phyloP scores from a whole-genome alignment of 192 early-diverging fungal genomes.

The Backusella luteola region DNA sequence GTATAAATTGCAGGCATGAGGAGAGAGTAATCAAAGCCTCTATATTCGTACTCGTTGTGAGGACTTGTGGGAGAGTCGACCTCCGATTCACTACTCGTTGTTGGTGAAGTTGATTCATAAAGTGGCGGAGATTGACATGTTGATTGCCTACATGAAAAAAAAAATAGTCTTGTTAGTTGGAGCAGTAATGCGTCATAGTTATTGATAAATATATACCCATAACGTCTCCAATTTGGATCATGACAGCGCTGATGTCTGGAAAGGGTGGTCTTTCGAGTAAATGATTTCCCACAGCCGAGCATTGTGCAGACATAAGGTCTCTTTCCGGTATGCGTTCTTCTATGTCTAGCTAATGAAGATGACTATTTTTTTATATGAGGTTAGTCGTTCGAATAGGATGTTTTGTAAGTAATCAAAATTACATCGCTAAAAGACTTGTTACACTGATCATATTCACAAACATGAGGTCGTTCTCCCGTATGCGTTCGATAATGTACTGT shows the following conservation, averaged over 20 bases:
- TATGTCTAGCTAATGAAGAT: constrained; percentile 68
- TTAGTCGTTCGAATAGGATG: background rate
- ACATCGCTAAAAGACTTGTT: constrained; percentile 71
- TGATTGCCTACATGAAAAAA: background rate
- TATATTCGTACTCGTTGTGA: background rate
- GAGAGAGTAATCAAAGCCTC: background rate
- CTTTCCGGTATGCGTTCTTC: constrained; percentile 68
- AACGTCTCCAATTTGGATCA: constrained; percentile 28
- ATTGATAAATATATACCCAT: constrained; percentile 14
- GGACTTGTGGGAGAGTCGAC: background rate
- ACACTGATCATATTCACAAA: constrained; percentile 62
- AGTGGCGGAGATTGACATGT: constrained; percentile 1
- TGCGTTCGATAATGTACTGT: constrained; percentile 76
- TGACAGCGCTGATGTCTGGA: constrained; percentile 55
- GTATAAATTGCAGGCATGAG: background rate
- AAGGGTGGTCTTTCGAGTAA: constrained; percentile 58
- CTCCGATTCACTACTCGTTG: constrained; percentile 16
- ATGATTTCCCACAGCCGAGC: constrained; percentile 65
- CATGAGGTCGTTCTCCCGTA: constrained; percentile 65
- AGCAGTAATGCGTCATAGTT: background rate
- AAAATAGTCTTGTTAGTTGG: background rate
- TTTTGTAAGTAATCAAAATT: background rate
- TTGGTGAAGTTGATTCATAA: constrained; percentile 1
- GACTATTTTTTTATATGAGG: constrained; percentile 28
- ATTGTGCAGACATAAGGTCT: constrained; percentile 62